phyloP scores from a whole-genome alignment of 2,329 filamentous ascomycete species.

The Hymenoscyphus occultus region DNA sequence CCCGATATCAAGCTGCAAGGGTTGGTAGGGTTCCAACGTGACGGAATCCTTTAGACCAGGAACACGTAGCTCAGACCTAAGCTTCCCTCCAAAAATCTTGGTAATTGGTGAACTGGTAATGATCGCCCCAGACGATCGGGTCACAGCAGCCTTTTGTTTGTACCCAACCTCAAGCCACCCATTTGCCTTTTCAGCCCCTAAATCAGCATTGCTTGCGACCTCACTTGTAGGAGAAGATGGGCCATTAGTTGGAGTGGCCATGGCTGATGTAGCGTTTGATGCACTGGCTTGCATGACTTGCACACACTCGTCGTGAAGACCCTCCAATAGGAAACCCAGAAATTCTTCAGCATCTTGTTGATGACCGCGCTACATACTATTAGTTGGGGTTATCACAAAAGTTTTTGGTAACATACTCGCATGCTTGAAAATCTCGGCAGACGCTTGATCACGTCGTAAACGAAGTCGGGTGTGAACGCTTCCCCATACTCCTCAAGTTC shows the following conservation, averaged over 20 bases:
- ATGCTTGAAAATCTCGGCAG: constrained; percentile 88
- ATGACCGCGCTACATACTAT: constrained; percentile 68
- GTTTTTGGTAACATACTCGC: constrained; percentile 58
- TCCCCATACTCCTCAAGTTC: constrained; percentile 90
- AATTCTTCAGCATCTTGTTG: constrained; percentile 99
- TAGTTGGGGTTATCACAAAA: constrained; percentile 26
- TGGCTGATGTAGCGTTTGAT: constrained; percentile 40
- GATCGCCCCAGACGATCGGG: constrained; percentile 76
- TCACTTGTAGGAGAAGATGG: constrained; percentile 45
- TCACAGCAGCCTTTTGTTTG: constrained; percentile 83
- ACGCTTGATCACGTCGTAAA: constrained; percentile 87
- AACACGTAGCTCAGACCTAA: constrained; percentile 85
- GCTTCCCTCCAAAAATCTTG: constrained; percentile 89
- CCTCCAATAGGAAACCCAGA: constrained; percentile 85
- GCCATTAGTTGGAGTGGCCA: constrained; percentile 42
- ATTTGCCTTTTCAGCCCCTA: constrained; percentile 46
- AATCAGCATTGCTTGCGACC: constrained; percentile 32
- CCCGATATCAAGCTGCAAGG: constrained; percentile 91
- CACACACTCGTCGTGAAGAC: constrained; percentile 88
- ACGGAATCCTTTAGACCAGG: constrained; percentile 87
- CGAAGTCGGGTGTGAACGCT: constrained; percentile 87
- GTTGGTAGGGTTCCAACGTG: constrained; percentile 89
- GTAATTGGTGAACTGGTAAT: constrained; percentile 80
- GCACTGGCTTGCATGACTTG: constrained; percentile 58
- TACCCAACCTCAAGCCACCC: constrained; percentile 95